Base-by-base conservation (phyloP, 768 basidiomycete genomes). In the Suillus brevipes region DNA sequence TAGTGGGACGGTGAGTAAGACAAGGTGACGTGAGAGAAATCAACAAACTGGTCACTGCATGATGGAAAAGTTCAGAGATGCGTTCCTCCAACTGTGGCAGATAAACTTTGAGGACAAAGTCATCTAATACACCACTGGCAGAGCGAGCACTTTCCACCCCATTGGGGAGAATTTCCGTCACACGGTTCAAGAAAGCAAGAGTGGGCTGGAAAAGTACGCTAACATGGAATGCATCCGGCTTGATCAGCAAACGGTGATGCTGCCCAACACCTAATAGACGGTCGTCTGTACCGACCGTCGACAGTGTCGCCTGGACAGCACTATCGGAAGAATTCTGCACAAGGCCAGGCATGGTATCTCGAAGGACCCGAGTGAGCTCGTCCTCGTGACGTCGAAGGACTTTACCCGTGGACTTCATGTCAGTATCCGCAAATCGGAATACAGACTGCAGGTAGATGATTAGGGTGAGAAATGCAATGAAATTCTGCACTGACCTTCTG, bases 31-130 rank as follows among this genome's bases (percentile, higher is more conserved):
- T 53, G 23, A 38, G 52, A 49, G 10, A 31, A 60, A 53, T 12
- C 12, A 6, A 60, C 80, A 50, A 78, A 92, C 91, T 88, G 25
- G 88, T 87, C 31, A 96, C 88, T 7, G 94, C 89, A 63, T 91
- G 85, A 73, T 94, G 94, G 78, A 97, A 96, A 23, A 97, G 78
- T 60, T 85, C 81, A 1, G 91, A 89, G 57, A 97, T 94, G 74
- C 94, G 95, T 74, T 98, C 96, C 74, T 98, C 96, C 65, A 99
- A 77, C 75, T 97, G 96, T 0, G 97, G 97, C 55, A 99, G 78
- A 79, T 97, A 99, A 1, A 94, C 91, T 63, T 89, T 92, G 50
- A 95, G 79, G 14, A 99, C 94, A 72, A 99, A 99, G 59, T 97
- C 93, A 66, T 98, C 94, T 65, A 98, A 75, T 13, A 96, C 86